Base-by-base conservation (phyloP, 164 flowering plant genomes). In the Akebia trifoliata region DNA sequence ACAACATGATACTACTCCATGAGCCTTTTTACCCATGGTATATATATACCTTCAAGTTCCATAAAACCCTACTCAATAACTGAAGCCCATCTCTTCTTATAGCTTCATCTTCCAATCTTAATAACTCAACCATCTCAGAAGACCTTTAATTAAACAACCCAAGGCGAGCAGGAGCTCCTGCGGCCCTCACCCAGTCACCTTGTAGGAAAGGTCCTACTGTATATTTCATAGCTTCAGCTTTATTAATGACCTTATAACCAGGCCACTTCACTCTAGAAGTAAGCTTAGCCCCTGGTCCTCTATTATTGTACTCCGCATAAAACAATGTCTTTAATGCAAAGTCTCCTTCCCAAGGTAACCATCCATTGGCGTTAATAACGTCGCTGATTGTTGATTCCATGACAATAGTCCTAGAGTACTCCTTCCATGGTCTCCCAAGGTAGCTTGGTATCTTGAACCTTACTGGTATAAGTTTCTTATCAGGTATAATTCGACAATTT, bases 361-460 rank as follows among this genome's bases (percentile, higher is more conserved):
- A 67, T 22, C 75, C 72, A 1, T 50, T 63, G 1, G 69, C 60
- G 15, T 60, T 34, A 11, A 72, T 67, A n/a, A 67, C 36, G 24
- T 67, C 71, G 1, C 56, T 53, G 8, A 72, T 63, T 1, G 39
- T 59, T 24, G 75, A 67, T 35, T 71, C 71, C 75, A 71, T 71
- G 31, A 66, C 20, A 15, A 71, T 46, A 22, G 75, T 71, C 45
- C 62, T 54, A 0, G 75, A 67, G 40, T 49, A 71, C 46, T 71
- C 61, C 53, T 67, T 72, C 72, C 75, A 72, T 31, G 72, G 75
- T 38, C 75, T 45, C 11, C 75, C 75, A 6, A 72, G 52, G 52
- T 72, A 72, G 28, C 60, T 59, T 20, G 17, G 42, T 6, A 60
- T 25, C 21, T 43, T 50, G 6, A 14, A 10, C 35, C 28, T 63